Evolutionary conservation across 352 stramenopile genomes (phyloP).

Genomic region (Hyaloperonospora brassicae): DNA sequence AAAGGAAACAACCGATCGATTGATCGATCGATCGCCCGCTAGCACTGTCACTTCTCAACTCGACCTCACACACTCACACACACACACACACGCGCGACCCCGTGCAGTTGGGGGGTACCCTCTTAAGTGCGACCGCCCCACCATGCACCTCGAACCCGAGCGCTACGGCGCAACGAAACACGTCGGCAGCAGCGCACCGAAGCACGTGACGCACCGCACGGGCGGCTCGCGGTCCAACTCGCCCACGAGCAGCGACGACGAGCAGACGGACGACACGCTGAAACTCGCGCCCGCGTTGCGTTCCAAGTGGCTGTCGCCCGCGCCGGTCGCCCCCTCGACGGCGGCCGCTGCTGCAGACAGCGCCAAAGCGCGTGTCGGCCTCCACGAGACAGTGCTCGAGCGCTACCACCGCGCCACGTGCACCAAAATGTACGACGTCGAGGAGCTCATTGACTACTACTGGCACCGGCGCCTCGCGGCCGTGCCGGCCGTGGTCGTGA

Average conservation of each 20-base stretch:
- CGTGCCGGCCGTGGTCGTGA: constrained; percentile 66
- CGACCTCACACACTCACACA: too few species aligned
- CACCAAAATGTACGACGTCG: constrained; percentile 85
- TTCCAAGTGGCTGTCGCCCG: constrained; percentile 10
- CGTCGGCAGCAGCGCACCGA: constrained; percentile 15
- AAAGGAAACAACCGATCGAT: too few species aligned
- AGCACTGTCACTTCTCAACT: too few species aligned
- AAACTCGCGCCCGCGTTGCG: constrained; percentile 21
- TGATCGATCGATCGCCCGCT: too few species aligned
- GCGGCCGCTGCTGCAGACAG: constrained; percentile 7
- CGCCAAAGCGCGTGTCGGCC: constrained; percentile 11
- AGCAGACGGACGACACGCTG: constrained; percentile 18
- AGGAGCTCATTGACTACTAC: constrained; percentile 81
- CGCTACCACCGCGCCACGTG: constrained; percentile 62
- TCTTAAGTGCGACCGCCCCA: too few species aligned
- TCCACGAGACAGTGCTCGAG: constrained; percentile 39
- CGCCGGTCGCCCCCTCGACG: background rate
- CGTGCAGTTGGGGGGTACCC: too few species aligned
- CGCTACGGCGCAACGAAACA: constrained; percentile 16
- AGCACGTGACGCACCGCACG: constrained; percentile 23
- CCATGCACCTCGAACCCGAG: constrained; percentile 8
- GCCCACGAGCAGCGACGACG: constrained; percentile 30
- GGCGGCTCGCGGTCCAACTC: constrained; percentile 31
- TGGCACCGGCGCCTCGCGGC: constrained; percentile 72
- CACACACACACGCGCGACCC: too few species aligned